These are phyloP conservation scores for Tetracladium maxilliforme DNA, from an alignment of 2,329 filamentous ascomycete species.

Conservation along the genomic window DNA sequence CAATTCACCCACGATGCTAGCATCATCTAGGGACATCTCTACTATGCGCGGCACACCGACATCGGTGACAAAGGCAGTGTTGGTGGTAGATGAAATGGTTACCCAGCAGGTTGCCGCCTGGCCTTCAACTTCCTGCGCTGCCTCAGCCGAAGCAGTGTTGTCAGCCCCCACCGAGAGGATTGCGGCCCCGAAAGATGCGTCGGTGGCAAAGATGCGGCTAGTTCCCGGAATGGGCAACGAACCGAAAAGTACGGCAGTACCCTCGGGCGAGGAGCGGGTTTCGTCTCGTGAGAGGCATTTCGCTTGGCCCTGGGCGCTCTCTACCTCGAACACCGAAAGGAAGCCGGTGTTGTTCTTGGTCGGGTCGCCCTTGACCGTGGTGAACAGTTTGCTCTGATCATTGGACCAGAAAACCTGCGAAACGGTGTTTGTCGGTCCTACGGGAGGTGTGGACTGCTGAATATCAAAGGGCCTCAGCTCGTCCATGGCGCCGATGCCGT, in stretches of 20 bases:
- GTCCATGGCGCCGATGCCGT: constrained; percentile 27
- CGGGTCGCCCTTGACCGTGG: constrained; percentile 46
- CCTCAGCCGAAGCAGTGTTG: constrained; percentile 17
- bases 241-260: constrained; percentile 44
- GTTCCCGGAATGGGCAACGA: constrained; percentile 27
- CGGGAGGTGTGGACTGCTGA: constrained; percentile 39
- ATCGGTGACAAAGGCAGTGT: constrained; percentile 43
- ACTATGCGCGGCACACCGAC: constrained; percentile 34
- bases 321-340: constrained; percentile 32
- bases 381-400: constrained; percentile 33
- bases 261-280: constrained; percentile 26
- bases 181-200: constrained; percentile 40
- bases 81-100: constrained; percentile 28
- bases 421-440: constrained; percentile 40
- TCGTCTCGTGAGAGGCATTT: constrained; percentile 11
- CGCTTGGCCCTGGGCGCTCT: constrained; percentile 1
- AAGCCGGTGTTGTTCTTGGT: constrained; percentile 39
- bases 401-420: constrained; percentile 44
- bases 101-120: constrained; percentile 46
- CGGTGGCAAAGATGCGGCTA: constrained; percentile 31
- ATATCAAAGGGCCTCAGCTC: constrained; percentile 30
- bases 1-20: constrained; percentile 25
- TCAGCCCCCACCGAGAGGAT: constrained; percentile 26
- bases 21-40: constrained; percentile 36
- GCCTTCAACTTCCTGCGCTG: constrained; percentile 25